Percentiles rank a stretch among this genome's conserved stretches.
phyloP scores from a whole-genome alignment of 352 stramenopile species.

The Pythium folliculosum region DNA sequence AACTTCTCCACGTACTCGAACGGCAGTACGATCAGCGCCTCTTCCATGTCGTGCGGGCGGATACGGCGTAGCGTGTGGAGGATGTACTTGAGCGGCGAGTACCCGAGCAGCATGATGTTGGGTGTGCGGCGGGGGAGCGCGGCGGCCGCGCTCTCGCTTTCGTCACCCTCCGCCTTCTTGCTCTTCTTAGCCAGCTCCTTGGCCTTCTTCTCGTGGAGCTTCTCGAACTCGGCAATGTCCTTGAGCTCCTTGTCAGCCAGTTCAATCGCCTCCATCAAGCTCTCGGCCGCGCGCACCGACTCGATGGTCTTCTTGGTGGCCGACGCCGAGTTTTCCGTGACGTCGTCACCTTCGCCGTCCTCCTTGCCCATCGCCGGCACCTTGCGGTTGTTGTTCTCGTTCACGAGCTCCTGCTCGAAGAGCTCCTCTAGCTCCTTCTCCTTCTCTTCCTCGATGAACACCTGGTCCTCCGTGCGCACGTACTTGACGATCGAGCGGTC shows the following conservation, averaged over 20 bases:
- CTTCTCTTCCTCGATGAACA: constrained; percentile 98
- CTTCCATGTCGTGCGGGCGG: constrained; percentile 95
- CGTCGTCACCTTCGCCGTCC: constrained; percentile 40
- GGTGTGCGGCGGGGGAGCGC: constrained; percentile 46
- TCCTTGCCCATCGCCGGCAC: constrained; percentile 65
- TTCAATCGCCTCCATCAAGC: constrained; percentile 96
- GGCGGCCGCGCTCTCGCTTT: constrained; percentile 18
- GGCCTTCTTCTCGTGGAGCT: constrained; percentile 59
- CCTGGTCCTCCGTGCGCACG: constrained; percentile 94
- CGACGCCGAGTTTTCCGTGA: constrained; percentile 64
- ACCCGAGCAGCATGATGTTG: constrained; percentile 95
- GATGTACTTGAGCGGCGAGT: constrained; percentile 94
- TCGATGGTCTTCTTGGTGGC: constrained; percentile 93
- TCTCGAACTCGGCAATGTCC: constrained; percentile 75
- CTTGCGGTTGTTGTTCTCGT: constrained; percentile 75
- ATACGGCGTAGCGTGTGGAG: constrained; percentile 93
- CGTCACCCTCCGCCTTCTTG: constrained; percentile 46
- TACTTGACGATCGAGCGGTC: constrained; percentile 98
- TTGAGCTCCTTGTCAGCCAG: constrained; percentile 91
- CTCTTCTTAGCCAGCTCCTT: constrained; percentile 54
- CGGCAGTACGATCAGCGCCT: constrained; percentile 97
- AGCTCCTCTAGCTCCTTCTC: constrained; percentile 95
- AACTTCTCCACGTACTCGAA: constrained; percentile 95
- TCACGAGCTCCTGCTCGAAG: constrained; percentile 93
- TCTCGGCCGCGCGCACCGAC: constrained; percentile 88